Evolutionary conservation across 345 rosid genomes (phyloP).

Genomic region (Diplotaxis tenuifolia): DNA sequence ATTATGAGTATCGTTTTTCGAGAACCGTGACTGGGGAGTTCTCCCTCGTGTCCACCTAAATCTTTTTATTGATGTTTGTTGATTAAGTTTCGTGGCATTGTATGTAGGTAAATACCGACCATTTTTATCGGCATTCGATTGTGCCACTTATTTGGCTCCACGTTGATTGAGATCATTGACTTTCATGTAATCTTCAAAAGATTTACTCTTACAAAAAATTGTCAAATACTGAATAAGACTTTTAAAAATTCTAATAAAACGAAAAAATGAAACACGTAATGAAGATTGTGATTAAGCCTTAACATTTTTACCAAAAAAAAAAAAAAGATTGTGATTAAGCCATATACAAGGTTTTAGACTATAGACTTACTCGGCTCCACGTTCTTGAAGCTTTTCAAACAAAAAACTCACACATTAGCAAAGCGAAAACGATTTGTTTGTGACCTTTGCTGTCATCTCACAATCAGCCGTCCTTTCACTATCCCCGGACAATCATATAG

Average conservation of each 20-base stretch:
- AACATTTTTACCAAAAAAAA: too few species aligned
- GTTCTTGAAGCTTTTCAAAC: constrained; percentile 9
- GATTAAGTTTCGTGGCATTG: constrained; percentile 17
- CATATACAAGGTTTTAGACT: neutral
- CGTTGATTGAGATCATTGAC: neutral
- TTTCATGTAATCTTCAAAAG: neutral
- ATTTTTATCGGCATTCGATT: constrained; percentile 16
- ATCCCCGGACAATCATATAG: too few species aligned
- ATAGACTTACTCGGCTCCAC: constrained; percentile 27
- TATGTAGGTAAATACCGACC: constrained; percentile 25
- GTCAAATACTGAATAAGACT: neutral
- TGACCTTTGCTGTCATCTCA: constrained; percentile 33
- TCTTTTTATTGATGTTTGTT: constrained; percentile 25
- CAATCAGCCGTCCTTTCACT: too few species aligned
- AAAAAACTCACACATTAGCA: neutral
- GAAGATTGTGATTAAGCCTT: neutral
- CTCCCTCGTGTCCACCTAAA: constrained; percentile 29
- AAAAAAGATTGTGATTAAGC: too few species aligned
- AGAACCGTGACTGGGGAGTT: constrained; percentile 55
- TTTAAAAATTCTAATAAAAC: neutral
- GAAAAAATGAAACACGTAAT: neutral
- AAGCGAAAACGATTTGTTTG: constrained; percentile 21
- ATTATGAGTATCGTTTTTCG: constrained; percentile 54
- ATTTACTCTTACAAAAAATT: neutral
- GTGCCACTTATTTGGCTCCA: neutral